Percentiles rank a stretch among this genome's conserved stretches.
Conservation (phyloP, 1,284 basidiomycete species). For the Kwoniella shivajii region DNA sequence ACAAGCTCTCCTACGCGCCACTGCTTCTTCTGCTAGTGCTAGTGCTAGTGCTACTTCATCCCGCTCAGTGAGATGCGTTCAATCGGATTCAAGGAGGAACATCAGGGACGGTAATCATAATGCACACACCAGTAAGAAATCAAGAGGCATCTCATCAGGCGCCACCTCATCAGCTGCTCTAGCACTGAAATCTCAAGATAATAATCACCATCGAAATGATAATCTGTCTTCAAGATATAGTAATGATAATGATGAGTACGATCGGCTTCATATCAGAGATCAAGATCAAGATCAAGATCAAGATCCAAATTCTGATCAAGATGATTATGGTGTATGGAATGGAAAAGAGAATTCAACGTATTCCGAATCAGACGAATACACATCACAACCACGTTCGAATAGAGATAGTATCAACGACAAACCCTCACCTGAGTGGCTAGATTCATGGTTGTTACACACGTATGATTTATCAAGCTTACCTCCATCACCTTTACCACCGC, state of each 20-base stretch:
- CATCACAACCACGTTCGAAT: too few relatives aligned
- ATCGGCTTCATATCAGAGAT: too few relatives aligned
- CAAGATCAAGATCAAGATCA: too few relatives aligned
- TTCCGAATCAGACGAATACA: too few relatives aligned
- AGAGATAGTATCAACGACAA: not conserved
- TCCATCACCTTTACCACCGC: conserved; percentile 18
- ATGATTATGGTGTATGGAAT: too few relatives aligned
- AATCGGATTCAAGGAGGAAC: not conserved
- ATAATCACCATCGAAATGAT: conserved; percentile 1
- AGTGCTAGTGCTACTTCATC: not conserved
- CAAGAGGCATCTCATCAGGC: conserved; percentile 8
- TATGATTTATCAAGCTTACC: conserved; percentile 18
- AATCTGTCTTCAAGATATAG: not conserved
- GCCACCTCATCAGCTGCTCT: conserved; percentile 10
- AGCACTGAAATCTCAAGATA: conserved; percentile 15
- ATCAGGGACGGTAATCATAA: not conserved
- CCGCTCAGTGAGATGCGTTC: conserved; percentile 1
- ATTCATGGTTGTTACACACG: conserved; percentile 18
- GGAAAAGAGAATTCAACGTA: too few relatives aligned
- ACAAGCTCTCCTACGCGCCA: conserved; percentile 29
- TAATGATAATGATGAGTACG: too few relatives aligned
- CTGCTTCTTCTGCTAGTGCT: not conserved
- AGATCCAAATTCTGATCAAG: not conserved
- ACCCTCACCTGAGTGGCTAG: conserved; percentile 2
- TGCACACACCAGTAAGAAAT: not conserved